phyloP scores from a whole-genome alignment of 2,329 filamentous ascomycete genomes.

The Penicillium paneum region DNA sequence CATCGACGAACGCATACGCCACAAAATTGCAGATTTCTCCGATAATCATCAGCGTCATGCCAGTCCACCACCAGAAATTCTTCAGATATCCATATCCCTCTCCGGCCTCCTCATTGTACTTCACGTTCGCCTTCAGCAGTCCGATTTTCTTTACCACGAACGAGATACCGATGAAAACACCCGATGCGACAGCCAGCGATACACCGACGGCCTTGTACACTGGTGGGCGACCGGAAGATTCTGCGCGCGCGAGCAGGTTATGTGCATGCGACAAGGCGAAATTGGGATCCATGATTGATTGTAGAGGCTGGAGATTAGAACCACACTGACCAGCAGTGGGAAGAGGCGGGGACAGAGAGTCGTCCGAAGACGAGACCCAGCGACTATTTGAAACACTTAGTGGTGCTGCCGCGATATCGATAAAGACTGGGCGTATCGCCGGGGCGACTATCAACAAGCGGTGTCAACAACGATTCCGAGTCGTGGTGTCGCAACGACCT shows the following conservation, averaged over 20 bases:
- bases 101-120: constrained; percentile 92
- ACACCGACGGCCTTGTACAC: constrained; percentile 85
- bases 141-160: constrained; percentile 96
- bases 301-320: constrained; percentile 36
- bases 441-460: constrained; percentile 2
- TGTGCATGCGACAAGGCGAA: constrained; percentile 35
- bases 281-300: constrained; percentile 20
- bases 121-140: constrained; percentile 85
- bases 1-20: constrained; percentile 94
- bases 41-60: constrained; percentile 95
- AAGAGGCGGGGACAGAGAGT: constrained; percentile 11
- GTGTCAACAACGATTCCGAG: not conserved
- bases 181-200: constrained; percentile 77
- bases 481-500: not conserved
- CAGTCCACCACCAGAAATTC: constrained; percentile 90
- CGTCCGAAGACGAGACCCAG: constrained; percentile 24
- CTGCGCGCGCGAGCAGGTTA: constrained; percentile 47
- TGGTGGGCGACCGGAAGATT: constrained; percentile 46
- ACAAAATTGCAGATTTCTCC: constrained; percentile 97
- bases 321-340: constrained; percentile 42
- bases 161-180: constrained; percentile 87
- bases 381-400: constrained; percentile 23
- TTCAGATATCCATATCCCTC: constrained; percentile 97
- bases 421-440: constrained; percentile 9
- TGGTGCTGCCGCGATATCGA: constrained; percentile 13